Evolutionary conservation across 768 basidiomycete genomes (phyloP).

Genomic region (Tephrocybe sp.): DNA sequence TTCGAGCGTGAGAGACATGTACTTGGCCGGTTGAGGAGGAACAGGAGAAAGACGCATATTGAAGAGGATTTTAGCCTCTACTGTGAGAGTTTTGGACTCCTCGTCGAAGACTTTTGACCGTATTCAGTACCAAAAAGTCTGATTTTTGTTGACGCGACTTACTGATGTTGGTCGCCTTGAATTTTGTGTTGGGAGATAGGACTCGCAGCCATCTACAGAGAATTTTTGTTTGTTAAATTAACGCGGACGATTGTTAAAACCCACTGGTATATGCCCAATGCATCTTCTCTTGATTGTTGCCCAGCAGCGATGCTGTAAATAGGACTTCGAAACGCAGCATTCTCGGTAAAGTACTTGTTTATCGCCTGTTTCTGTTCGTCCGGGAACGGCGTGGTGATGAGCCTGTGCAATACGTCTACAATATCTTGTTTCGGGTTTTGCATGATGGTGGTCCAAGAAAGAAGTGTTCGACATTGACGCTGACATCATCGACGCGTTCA

Average conservation of each 20-base stretch:
- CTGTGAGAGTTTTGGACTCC: constrained; percentile 35
- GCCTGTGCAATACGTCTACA: constrained; percentile 35
- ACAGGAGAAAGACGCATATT: constrained; percentile 49
- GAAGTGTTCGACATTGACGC: not conserved
- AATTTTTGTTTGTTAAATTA: not conserved
- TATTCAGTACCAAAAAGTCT: not conserved
- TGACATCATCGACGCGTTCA: not conserved
- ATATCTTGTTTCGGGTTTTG: constrained; percentile 58
- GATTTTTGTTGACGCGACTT: constrained; percentile 18
- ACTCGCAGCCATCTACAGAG: constrained; percentile 60
- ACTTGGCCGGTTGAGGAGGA: constrained; percentile 47
- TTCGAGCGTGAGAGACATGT: too few relatives aligned
- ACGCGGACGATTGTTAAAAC: constrained; percentile 11
- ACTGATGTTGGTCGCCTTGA: constrained; percentile 45
- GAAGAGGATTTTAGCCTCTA: constrained; percentile 58
- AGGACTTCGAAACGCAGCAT: constrained; percentile 62
- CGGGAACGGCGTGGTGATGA: constrained; percentile 50
- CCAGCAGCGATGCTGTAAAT: constrained; percentile 47
- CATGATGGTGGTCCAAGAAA: constrained; percentile 36
- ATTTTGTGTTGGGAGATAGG: constrained; percentile 49
- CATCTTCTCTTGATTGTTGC: constrained; percentile 51
- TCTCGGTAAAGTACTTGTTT: constrained; percentile 48
- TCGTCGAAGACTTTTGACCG: constrained; percentile 46
- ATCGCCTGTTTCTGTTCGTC: constrained; percentile 49
- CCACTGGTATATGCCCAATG: constrained; percentile 61